A percentile compares a stretch with the other conserved stretches of the same genome.
Evolutionary conservation across 495 filamentous ascomycete species (phyloP).

Genomic region (Penicillium silybi): DNA sequence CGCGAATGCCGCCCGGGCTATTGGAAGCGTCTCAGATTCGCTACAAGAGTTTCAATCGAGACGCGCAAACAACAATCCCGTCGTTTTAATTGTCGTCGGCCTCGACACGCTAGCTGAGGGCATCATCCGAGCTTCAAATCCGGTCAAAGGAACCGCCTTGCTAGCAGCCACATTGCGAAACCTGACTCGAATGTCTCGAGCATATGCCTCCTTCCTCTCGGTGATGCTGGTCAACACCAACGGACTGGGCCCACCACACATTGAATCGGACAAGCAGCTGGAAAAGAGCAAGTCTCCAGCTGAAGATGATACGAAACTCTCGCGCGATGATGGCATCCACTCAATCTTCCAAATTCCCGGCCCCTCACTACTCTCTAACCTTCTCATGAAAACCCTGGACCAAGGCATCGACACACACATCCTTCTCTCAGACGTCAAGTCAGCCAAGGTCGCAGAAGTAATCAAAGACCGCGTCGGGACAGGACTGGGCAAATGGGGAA

Average conservation of each 20-base stretch:
- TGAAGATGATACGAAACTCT: slow-evolving; percentile 4
- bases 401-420: slow-evolving; percentile 42
- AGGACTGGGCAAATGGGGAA: slow-evolving; percentile 38
- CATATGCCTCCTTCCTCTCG: slow-evolving; percentile 27
- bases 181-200: slow-evolving; percentile 31
- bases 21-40: slow-evolving; percentile 28
- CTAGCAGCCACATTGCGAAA: slow-evolving; percentile 32
- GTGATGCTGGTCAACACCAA: slow-evolving; percentile 39
- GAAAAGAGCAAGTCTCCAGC: not conserved
- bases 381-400: slow-evolving; percentile 40
- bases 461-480: slow-evolving; percentile 40
- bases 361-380: slow-evolving; percentile 22
- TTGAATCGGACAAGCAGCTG: slow-evolving; percentile 1
- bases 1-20: slow-evolving; percentile 30
- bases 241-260: slow-evolving; percentile 26
- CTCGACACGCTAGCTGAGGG: slow-evolving; percentile 40
- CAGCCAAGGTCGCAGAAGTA: slow-evolving; percentile 31
- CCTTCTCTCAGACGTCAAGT: slow-evolving; percentile 29
- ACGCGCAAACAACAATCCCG: not conserved
- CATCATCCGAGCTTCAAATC: slow-evolving; percentile 39
- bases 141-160: slow-evolving; percentile 34
- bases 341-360: slow-evolving; percentile 30
- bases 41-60: slow-evolving; percentile 16
- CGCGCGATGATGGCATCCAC: slow-evolving; percentile 24
- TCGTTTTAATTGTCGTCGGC: slow-evolving; percentile 34